A percentile compares a stretch with the other conserved stretches of the same genome.
These are phyloP conservation scores for Tolypocladium endophyticum DNA, from an alignment of 2,329 filamentous ascomycete genomes.

Conservation along the genomic window DNA sequence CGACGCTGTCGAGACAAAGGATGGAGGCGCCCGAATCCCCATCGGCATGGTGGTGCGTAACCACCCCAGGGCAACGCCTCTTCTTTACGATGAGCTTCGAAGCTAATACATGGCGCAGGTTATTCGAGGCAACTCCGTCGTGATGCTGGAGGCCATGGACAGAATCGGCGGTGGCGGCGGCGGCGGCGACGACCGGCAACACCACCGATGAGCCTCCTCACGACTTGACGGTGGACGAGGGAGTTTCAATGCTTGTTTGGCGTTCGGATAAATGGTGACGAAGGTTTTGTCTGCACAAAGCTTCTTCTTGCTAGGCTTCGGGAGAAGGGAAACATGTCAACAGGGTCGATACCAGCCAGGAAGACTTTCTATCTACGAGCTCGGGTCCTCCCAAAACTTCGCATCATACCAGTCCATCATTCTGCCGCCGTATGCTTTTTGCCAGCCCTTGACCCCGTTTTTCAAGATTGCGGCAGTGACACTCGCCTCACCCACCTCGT, in stretches of 20 bases:
- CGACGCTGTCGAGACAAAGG: constrained; percentile 91
- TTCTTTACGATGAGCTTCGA: background rate
- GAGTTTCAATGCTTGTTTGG: constrained; percentile 17
- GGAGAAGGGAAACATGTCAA: background rate
- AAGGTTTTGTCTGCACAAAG: background rate
- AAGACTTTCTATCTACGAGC: constrained; percentile 9
- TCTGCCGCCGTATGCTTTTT: constrained; percentile 32
- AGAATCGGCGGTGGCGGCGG: constrained; percentile 38
- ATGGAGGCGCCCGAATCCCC: constrained; percentile 78
- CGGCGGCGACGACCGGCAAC: constrained; percentile 34
- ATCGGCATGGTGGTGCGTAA: constrained; percentile 81
- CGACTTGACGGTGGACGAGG: constrained; percentile 1
- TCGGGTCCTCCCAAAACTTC: constrained; percentile 20
- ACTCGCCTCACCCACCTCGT: constrained; percentile 29
- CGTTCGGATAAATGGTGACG: constrained; percentile 19
- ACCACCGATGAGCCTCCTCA: constrained; percentile 15
- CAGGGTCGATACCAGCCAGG: background rate
- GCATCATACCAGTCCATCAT: constrained; percentile 42
- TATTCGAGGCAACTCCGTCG: constrained; percentile 94
- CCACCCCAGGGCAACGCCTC: background rate
- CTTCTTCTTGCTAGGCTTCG: background rate
- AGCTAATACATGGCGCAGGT: constrained; percentile 41
- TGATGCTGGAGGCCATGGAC: constrained; percentile 84
- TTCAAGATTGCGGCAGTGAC: constrained; percentile 36
- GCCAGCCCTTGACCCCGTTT: constrained; percentile 47